Base-by-base conservation (phyloP, 2,329 filamentous ascomycete species). In the Trichoderma citrinoviride region DNA sequence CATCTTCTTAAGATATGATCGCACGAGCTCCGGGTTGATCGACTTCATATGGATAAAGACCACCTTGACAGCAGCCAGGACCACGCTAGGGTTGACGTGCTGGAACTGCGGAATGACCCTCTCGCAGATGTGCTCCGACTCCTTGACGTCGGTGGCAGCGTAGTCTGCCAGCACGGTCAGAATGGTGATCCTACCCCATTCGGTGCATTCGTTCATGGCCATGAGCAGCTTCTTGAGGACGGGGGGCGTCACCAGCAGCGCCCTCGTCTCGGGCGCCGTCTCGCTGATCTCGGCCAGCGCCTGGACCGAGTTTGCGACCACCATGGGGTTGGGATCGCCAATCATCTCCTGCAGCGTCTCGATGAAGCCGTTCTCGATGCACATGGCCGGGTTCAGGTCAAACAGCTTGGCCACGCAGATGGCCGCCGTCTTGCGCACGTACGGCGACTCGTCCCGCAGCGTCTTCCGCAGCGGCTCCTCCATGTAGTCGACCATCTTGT, bases 401-500 rank as follows among this genome's bases (percentile, higher is more conserved):
- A 97, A 99, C 7, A 99, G 87, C 79, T 99, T 99, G 61, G 95
- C 95, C 50, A 99, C 95, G 76, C 95, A 98, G 70, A 99, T 95
- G 46, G 94, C 95, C 49, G 95, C 95, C 2, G 95, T 99, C 81
- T 99, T 99, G 71, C 95, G 91, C 67, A 99, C 95, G 77, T 99
- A 99, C 0, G 95, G 95, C 55, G 94, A 98, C 79, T 99, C 95
- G 79, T 99, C 95, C 77, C 93, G 88, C 70, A 99, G 82, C 14
- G 95, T 99, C 81, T 99, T 99, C 71, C 95, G 87, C 68, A 99
- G 80, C 15, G 95, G 95, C 74, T 99, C 95, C 77, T 98, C 95
- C 94, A 99, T 98, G 77, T 99, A 99, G 76, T 99, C 95, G 69
- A 98, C 92, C 92, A 99, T 99, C 79, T 99, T 99, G 71, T 98